phyloP scores from a whole-genome alignment of 2,329 filamentous ascomycete species.

The Diaporthe ampelina region DNA sequence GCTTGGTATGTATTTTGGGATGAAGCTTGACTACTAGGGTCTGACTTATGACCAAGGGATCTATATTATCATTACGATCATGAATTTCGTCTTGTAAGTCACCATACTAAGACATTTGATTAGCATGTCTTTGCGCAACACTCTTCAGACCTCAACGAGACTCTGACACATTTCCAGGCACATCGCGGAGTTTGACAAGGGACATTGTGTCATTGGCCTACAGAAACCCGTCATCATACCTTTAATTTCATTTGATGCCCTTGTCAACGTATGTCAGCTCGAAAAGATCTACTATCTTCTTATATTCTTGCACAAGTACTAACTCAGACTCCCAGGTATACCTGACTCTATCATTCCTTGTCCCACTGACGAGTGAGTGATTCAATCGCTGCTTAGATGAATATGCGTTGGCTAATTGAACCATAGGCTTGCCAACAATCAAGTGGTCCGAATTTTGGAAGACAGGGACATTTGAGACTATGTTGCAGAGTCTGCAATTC shows the following conservation, averaged over 20 bases:
- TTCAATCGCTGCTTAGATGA: neutral
- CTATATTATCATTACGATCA: constrained; percentile 6
- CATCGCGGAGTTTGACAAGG: constrained; percentile 21
- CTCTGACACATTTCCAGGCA: neutral
- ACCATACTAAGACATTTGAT: neutral
- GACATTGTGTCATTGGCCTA: constrained; percentile 22
- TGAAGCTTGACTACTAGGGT: neutral
- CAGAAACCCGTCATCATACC: constrained; percentile 27
- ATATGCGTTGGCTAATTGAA: neutral
- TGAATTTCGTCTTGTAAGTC: constrained; percentile 13
- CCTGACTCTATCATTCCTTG: constrained; percentile 8
- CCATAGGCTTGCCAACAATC: constrained; percentile 19
- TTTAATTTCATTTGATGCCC: constrained; percentile 1
- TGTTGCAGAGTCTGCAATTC: neutral
- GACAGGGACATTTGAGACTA: neutral
- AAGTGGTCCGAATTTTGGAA: constrained; percentile 20
- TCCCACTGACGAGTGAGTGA: constrained; percentile 12
- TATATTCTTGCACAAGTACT: neutral
- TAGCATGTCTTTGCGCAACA: too few relatives aligned
- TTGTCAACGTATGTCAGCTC: constrained; percentile 12
- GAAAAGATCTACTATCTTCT: neutral
- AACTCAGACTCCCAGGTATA: neutral
- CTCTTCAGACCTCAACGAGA: too few relatives aligned
- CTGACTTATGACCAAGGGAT: neutral
- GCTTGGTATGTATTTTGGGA: constrained; percentile 4